These are phyloP conservation scores for Nannochloropsis salina DNA, from an alignment of 108 stramenopile species.

Conservation along the genomic window DNA sequence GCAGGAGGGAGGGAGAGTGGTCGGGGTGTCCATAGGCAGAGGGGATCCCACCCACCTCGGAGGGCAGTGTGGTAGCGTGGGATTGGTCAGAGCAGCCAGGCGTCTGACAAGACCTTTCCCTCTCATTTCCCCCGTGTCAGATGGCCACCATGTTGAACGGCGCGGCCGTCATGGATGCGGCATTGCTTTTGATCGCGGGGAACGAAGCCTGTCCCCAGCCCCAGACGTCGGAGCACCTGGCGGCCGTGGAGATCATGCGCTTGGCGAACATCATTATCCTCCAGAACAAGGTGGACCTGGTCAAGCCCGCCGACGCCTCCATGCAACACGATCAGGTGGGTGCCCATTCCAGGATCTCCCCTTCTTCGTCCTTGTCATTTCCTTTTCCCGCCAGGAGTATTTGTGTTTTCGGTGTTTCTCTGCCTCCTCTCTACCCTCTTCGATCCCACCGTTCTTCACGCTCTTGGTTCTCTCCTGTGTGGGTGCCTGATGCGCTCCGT, in stretches of 20 bases:
- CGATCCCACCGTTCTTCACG: not conserved
- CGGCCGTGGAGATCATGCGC: conserved; percentile 99
- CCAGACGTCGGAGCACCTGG: conserved; percentile 98
- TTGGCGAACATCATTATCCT: conserved; percentile 94
- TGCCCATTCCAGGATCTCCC: conserved; percentile 27
- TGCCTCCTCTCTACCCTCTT: not conserved
- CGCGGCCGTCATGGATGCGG: conserved; percentile 99
- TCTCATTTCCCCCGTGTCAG: not conserved
- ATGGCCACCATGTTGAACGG: conserved; percentile 99
- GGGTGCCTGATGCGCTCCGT: not conserved
- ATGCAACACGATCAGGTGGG: conserved; percentile 84
- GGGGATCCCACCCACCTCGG: too few relatives aligned
- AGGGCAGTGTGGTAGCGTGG: too few relatives aligned
- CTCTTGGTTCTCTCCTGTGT: not conserved
- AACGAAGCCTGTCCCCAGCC: conserved; percentile 98
- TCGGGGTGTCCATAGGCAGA: not conserved
- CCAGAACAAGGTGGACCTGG: conserved; percentile 99
- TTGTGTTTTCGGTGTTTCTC: not conserved
- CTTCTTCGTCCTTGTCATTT: not conserved
- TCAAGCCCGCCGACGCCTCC: conserved; percentile 91
- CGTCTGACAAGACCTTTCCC: not conserved
- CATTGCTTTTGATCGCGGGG: conserved; percentile 95
- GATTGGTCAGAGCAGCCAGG: not conserved
- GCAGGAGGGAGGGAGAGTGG: not conserved
- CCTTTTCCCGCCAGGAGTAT: too few relatives aligned